A percentile compares a stretch with the other conserved stretches of the same genome.
Conservation (phyloP, 2,329 filamentous ascomycete species). For the Aspergillus hortae region DNA sequence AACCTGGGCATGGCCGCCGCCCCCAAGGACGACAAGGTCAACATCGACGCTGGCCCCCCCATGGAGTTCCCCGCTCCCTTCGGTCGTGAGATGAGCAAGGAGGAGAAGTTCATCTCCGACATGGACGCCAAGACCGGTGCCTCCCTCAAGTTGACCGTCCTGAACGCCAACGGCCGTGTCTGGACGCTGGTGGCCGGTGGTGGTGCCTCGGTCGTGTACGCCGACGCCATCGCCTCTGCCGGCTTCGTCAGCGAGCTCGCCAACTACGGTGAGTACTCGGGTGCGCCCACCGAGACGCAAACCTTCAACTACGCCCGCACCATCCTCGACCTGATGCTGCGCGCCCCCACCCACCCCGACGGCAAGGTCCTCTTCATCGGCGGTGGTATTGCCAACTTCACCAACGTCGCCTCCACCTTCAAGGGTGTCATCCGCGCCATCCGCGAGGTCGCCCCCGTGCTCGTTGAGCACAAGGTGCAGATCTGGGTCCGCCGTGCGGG, state of each 20-base stretch:
- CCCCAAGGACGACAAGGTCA: conserved; percentile 70
- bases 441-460: conserved; percentile 77
- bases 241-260: conserved; percentile 94
- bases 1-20: conserved; percentile 78
- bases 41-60: conserved; percentile 90
- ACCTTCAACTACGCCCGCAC: conserved; percentile 99
- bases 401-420: conserved; percentile 98
- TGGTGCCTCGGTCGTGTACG: conserved; percentile 98
- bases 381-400: conserved; percentile 99
- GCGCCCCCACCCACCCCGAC: conserved; percentile 75
- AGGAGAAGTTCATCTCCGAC: conserved; percentile 98
- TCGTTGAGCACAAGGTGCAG: conserved; percentile 95
- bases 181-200: conserved; percentile 99
- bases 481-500: conserved; percentile 92
- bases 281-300: conserved; percentile 96
- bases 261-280: conserved; percentile 99
- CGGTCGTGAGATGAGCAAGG: conserved; percentile 96
- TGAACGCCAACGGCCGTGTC: conserved; percentile 86
- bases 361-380: conserved; percentile 99
- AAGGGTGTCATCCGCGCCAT: conserved; percentile 98
- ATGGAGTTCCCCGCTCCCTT: conserved; percentile 99
- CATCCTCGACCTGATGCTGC: conserved; percentile 94
- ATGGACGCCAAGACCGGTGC: conserved; percentile 99
- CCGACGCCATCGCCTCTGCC: conserved; percentile 93
- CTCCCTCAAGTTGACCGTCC: conserved; percentile 94